Evolutionary conservation across 2,329 filamentous ascomycete species (phyloP).

Genomic region (Penicillium sp.): DNA sequence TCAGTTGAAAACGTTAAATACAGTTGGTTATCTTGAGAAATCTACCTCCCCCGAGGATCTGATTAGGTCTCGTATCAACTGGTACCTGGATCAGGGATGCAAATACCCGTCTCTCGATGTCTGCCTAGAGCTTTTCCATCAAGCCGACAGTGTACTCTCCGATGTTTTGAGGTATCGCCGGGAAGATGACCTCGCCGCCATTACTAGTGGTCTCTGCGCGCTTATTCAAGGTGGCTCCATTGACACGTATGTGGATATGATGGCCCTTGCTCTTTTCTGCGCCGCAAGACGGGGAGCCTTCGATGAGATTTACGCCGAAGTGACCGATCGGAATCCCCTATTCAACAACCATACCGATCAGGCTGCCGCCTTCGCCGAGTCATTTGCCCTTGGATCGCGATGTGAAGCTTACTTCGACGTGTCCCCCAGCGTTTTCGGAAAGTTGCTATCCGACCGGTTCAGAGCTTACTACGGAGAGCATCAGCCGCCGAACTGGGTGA

Average conservation of each 20-base stretch:
- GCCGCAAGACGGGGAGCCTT: slow-evolving; percentile 56
- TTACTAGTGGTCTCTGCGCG: slow-evolving; percentile 40
- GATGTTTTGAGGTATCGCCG: slow-evolving; percentile 29
- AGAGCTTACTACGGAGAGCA: slow-evolving; percentile 46
- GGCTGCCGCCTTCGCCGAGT: slow-evolving; percentile 62
- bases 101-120: slow-evolving; percentile 32
- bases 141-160: slow-evolving; percentile 33
- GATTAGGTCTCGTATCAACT: slow-evolving; percentile 40
- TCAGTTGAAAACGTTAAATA: slow-evolving; percentile 42
- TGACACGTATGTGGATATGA: slow-evolving; percentile 53
- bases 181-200: slow-evolving; percentile 35
- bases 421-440: slow-evolving; percentile 49
- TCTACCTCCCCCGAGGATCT: slow-evolving; percentile 36
- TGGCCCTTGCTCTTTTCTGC: slow-evolving; percentile 58
- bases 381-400: slow-evolving; percentile 62
- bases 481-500: slow-evolving; percentile 51
- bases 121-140: slow-evolving; percentile 41
- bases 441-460: slow-evolving; percentile 43
- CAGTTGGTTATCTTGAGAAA: slow-evolving; percentile 43
- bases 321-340: slow-evolving; percentile 60
- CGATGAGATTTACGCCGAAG: slow-evolving; percentile 62
- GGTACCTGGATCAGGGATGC: slow-evolving; percentile 44
- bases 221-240: slow-evolving; percentile 34
- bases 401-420: slow-evolving; percentile 64
- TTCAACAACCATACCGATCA: slow-evolving; percentile 62